Percentiles rank a stretch among this genome's conserved stretches.
Evolutionary conservation across 805 yeast genomes (phyloP).

Genomic region (Cyberlindnera veronae): DNA sequence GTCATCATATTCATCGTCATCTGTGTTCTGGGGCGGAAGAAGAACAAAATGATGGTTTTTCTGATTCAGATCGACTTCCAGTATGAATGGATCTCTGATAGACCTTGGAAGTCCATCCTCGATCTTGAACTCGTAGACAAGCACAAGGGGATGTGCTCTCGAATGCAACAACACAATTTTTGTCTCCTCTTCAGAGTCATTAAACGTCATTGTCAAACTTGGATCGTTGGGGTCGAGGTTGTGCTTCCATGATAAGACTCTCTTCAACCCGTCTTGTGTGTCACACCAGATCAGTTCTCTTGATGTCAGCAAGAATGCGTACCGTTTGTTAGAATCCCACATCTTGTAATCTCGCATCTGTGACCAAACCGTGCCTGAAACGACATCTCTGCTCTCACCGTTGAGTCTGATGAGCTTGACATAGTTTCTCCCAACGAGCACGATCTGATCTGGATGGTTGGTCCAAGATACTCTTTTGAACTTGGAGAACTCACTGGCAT

Average conservation of each 20-base stretch:
- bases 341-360: constrained; percentile 40
- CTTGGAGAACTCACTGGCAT: constrained; percentile 49
- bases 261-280: constrained; percentile 33
- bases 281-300: constrained; percentile 58
- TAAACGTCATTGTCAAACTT: constrained; percentile 41
- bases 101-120: constrained; percentile 35
- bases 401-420: constrained; percentile 32
- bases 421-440: constrained; percentile 42
- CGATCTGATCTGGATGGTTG: constrained; percentile 26
- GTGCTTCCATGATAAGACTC: constrained; percentile 73
- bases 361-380: constrained; percentile 28
- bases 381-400: constrained; percentile 28
- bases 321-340: constrained; percentile 28
- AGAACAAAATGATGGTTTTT: constrained; percentile 3
- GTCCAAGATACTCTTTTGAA: constrained; percentile 54
- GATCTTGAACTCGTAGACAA: constrained; percentile 35
- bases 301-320: constrained; percentile 58
- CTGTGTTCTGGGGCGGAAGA: constrained; percentile 2
- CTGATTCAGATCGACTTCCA: constrained; percentile 7
- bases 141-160: constrained; percentile 29
- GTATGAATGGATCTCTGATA: constrained; percentile 34
- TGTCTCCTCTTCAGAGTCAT: constrained; percentile 15
- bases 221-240: constrained; percentile 52
- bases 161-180: constrained; percentile 29
- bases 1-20: not conserved